Evolutionary conservation across 805 yeast genomes (phyloP).

Genomic region (Ogataea populi-albae): DNA sequence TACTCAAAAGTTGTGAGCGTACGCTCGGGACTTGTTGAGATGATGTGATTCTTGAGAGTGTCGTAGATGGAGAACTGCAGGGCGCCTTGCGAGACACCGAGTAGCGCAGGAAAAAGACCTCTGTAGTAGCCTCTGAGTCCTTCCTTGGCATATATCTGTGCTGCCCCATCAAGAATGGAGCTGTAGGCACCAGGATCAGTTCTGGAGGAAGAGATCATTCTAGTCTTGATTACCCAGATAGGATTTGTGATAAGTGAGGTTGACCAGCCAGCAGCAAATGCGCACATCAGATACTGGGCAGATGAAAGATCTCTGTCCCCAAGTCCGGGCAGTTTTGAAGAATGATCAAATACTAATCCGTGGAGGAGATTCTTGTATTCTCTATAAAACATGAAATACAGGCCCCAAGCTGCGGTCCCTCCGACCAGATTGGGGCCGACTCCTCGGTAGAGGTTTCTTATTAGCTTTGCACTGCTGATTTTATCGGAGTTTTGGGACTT

Average conservation of each 20-base stretch:
- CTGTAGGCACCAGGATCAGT: conserved; percentile 50
- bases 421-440: conserved; percentile 78
- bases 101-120: conserved; percentile 72
- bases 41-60: conserved; percentile 50
- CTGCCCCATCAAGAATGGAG: conserved; percentile 55
- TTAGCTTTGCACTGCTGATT: conserved; percentile 9
- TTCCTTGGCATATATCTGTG: conserved; percentile 44
- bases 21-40: conserved; percentile 18
- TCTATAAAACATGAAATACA: conserved; percentile 78
- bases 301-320: conserved; percentile 39
- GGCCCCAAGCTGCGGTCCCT: conserved; percentile 83
- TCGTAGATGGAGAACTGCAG: conserved; percentile 86
- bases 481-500: conserved; percentile 2
- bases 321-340: conserved; percentile 2
- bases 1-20: conserved; percentile 52
- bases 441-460: conserved; percentile 61
- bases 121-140: conserved; percentile 77
- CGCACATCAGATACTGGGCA: conserved; percentile 48
- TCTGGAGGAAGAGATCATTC: conserved; percentile 64
- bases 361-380: conserved; percentile 43
- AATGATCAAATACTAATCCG: conserved; percentile 3
- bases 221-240: conserved; percentile 91
- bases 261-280: conserved; percentile 68
- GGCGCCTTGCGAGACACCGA: conserved; percentile 88
- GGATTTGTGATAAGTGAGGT: conserved; percentile 86